These are phyloP conservation scores for Candida boidinii DNA, from an alignment of 805 yeast species.

Conservation along the genomic window DNA sequence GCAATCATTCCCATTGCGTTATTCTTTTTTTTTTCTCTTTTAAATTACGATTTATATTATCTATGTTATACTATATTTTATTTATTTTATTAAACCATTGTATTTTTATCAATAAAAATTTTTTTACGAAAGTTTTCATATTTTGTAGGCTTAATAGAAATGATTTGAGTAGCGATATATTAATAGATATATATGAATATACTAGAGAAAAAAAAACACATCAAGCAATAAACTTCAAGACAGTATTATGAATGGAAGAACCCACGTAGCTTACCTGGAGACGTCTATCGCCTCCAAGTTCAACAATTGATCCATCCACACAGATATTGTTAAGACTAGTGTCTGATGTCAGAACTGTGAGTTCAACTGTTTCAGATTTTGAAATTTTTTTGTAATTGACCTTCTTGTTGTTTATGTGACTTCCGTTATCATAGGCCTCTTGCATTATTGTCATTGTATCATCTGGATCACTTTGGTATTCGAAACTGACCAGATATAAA, in stretches of 20 bases:
- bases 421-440: constrained; percentile 48
- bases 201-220: too few relatives aligned
- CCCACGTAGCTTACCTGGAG: too few relatives aligned
- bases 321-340: constrained; percentile 44
- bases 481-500: constrained; percentile 40
- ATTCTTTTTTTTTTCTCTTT: not conserved
- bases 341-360: constrained; percentile 21
- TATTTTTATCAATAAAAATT: too few relatives aligned
- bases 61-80: not conserved
- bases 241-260: too few relatives aligned
- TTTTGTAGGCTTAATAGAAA: too few relatives aligned
- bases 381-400: constrained; percentile 37
- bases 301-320: constrained; percentile 53
- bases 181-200: too few relatives aligned
- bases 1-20: not conserved
- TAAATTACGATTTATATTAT: not conserved
- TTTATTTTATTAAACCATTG: not conserved
- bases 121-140: too few relatives aligned
- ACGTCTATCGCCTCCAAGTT: constrained; percentile 5
- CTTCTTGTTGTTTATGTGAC: constrained; percentile 37
- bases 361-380: constrained; percentile 6
- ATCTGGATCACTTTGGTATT: constrained; percentile 19
- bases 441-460: constrained; percentile 46
- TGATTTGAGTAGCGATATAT: too few relatives aligned
- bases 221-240: too few relatives aligned